Conservation (phyloP, 495 filamentous ascomycete genomes). For the Xylaria acuta region DNA sequence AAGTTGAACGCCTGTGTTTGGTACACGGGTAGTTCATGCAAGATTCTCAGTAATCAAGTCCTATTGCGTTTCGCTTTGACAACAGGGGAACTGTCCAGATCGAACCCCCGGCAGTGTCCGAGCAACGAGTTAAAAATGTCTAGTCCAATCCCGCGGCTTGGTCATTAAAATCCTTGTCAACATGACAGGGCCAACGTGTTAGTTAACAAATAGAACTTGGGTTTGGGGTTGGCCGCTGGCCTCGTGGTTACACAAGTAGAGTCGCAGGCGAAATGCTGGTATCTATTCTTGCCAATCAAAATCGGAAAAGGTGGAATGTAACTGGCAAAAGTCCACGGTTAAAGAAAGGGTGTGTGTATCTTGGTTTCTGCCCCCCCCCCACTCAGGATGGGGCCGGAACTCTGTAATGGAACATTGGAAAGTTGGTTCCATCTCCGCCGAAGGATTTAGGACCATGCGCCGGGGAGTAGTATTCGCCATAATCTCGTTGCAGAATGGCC, state of each 20-base stretch:
- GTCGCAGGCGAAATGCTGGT: neutral
- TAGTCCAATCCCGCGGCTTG: neutral
- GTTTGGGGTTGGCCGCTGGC: neutral
- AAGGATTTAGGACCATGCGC: conserved; percentile 7
- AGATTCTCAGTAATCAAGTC: neutral
- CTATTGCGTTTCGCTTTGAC: neutral
- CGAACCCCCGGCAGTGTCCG: neutral
- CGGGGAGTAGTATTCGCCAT: neutral
- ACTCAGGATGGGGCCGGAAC: neutral
- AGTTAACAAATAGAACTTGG: neutral
- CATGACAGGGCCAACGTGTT: neutral
- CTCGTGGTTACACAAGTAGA: neutral
- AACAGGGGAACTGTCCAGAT: neutral
- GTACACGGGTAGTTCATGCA: neutral
- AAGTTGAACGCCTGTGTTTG: neutral
- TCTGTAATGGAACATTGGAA: neutral
- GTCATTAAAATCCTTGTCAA: neutral
- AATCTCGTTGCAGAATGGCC: neutral
- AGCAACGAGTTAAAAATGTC: neutral
- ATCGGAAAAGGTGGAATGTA: neutral
- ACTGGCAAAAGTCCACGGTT: neutral
- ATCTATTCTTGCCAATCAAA: neutral
- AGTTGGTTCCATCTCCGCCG: neutral
- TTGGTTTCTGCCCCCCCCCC: conserved; percentile 4
- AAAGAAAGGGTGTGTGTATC: neutral